These are phyloP conservation scores for Plectosphaerella cucumerina DNA, from an alignment of 2,329 filamentous ascomycete species.

Conservation along the genomic window DNA sequence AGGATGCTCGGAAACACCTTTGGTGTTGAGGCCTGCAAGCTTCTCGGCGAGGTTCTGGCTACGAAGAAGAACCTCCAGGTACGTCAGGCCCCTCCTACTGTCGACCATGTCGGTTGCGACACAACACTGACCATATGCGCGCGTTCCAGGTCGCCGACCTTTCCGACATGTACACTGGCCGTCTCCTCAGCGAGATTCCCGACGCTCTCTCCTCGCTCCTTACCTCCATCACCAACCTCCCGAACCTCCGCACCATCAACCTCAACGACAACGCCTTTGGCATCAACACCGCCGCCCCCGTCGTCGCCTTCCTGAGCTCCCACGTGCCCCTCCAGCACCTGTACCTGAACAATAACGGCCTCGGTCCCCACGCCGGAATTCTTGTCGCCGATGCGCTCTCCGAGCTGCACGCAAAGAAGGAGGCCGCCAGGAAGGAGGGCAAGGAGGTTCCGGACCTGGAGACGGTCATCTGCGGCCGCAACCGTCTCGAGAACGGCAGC, in stretches of 20 bases:
- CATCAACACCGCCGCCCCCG: slow-evolving; percentile 86
- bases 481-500: slow-evolving; percentile 90
- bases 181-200: slow-evolving; percentile 87
- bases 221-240: slow-evolving; percentile 79
- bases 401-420: slow-evolving; percentile 79
- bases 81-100: slow-evolving; percentile 18
- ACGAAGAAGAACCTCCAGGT: slow-evolving; percentile 81
- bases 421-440: slow-evolving; percentile 66
- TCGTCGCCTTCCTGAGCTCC: slow-evolving; percentile 84
- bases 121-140: background rate
- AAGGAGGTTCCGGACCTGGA: slow-evolving; percentile 78
- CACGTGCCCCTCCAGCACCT: slow-evolving; percentile 91
- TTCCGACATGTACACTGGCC: slow-evolving; percentile 95
- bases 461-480: slow-evolving; percentile 96
- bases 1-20: slow-evolving; percentile 87
- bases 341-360: slow-evolving; percentile 96
- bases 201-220: slow-evolving; percentile 82
- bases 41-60: slow-evolving; percentile 75
- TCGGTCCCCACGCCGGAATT: slow-evolving; percentile 86
- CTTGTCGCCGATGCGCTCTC: slow-evolving; percentile 85
- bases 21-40: slow-evolving; percentile 81
- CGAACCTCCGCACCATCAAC: slow-evolving; percentile 85
- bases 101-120: background rate
- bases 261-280: slow-evolving; percentile 98
- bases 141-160: slow-evolving; percentile 74